Evolutionary conservation across 2,329 filamentous ascomycete species (phyloP).

Genomic region (Ophiostoma fasciatum): DNA sequence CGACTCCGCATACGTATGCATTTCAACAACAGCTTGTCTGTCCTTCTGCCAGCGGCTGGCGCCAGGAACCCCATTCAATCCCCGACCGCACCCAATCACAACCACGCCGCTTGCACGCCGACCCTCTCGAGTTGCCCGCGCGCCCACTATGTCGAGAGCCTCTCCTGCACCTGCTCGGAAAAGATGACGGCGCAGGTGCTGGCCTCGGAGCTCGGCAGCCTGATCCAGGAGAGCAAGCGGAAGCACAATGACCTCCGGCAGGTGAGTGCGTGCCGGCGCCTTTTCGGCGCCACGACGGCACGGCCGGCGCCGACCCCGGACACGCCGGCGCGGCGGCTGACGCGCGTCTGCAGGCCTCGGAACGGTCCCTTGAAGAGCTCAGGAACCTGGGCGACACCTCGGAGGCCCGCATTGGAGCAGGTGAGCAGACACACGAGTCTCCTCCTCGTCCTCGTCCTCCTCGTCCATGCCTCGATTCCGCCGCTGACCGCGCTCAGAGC

Average conservation of each 20-base stretch:
- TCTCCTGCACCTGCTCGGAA: constrained; percentile 8
- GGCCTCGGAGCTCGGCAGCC: constrained; percentile 72
- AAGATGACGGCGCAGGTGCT: constrained; percentile 87
- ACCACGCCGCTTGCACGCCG: too few relatives aligned
- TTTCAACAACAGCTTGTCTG: too few relatives aligned
- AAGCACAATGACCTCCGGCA: constrained; percentile 83
- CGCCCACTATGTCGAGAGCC: constrained; percentile 9
- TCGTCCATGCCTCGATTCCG: too few relatives aligned
- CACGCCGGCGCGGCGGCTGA: too few relatives aligned
- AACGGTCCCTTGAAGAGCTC: constrained; percentile 83
- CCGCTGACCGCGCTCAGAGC: constrained; percentile 57
- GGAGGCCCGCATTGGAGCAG: constrained; percentile 60
- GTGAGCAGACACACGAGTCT: too few relatives aligned
- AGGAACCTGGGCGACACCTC: constrained; percentile 60
- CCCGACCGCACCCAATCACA: neutral
- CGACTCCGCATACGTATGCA: constrained; percentile 72
- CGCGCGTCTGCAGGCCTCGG: constrained; percentile 77
- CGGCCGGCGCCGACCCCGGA: too few relatives aligned
- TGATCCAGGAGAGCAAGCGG: constrained; percentile 90
- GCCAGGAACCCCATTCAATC: neutral
- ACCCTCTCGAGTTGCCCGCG: neutral
- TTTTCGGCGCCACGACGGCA: neutral
- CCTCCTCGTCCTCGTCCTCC: too few relatives aligned
- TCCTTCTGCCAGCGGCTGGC: too few relatives aligned
- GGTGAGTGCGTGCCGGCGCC: too few relatives aligned